Conservation (phyloP, 106 monocot genomes). For the Dioscorea alata region DNA sequence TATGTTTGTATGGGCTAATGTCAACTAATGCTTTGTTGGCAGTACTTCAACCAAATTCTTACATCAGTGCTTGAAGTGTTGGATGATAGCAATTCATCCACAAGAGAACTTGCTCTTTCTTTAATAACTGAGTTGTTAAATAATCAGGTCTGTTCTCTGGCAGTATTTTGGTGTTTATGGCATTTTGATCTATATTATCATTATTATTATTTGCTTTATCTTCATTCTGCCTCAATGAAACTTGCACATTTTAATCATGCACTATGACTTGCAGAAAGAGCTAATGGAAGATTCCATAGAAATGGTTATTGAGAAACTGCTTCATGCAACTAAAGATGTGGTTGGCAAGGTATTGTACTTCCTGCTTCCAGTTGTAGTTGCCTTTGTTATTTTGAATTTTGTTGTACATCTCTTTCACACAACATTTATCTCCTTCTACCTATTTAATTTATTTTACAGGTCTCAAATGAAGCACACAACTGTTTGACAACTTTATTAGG, state of each 20-base stretch:
- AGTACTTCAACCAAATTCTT: constrained; percentile 99
- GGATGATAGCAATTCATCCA: constrained; percentile 74
- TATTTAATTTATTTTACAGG: constrained; percentile 33
- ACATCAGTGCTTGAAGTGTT: constrained; percentile 84
- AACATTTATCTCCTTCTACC: background rate
- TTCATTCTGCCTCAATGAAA: background rate
- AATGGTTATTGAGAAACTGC: constrained; percentile 91
- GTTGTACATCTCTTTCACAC: background rate
- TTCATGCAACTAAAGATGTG: constrained; percentile 64
- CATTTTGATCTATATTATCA: background rate
- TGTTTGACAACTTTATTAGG: constrained; percentile 63
- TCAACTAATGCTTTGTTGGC: constrained; percentile 15
- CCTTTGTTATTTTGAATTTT: too few species aligned
- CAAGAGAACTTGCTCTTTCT: constrained; percentile 76
- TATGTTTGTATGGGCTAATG: constrained; percentile 1
- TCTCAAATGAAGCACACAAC: constrained; percentile 81
- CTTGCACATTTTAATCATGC: background rate
- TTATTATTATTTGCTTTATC: background rate
- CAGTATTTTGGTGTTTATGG: background rate
- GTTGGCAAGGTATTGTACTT: constrained; percentile 55
- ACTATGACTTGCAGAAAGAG: constrained; percentile 41
- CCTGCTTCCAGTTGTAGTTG: too few species aligned
- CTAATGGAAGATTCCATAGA: constrained; percentile 89
- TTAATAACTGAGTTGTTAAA: constrained; percentile 81
- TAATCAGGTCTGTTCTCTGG: constrained; percentile 56